Conservation (phyloP, 139 green algal genomes). For the Micromonas pusilla region DNA sequence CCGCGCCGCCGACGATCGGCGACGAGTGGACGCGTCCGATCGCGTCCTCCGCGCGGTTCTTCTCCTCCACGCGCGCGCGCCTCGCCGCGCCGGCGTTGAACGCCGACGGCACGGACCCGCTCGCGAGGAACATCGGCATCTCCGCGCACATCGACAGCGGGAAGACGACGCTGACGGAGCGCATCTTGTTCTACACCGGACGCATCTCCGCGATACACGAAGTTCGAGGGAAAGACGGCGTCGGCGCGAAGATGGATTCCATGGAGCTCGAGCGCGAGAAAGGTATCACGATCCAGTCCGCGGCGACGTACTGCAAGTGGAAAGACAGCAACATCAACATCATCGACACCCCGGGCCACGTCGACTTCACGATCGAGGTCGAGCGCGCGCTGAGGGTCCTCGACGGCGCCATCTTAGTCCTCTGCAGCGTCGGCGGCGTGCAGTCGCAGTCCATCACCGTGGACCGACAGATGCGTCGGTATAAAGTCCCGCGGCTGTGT, state of each 20-base stretch:
- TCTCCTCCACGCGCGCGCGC: neutral
- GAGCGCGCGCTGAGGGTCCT: slow-evolving; percentile 92
- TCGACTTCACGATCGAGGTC: slow-evolving; percentile 99
- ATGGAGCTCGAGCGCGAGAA: slow-evolving; percentile 99
- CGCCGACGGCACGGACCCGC: slow-evolving; percentile 39
- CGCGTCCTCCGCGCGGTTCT: no score
- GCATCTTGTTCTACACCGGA: slow-evolving; percentile 97
- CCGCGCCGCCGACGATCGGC: no score
- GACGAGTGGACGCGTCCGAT: no score
- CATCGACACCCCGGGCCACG: slow-evolving; percentile 78
- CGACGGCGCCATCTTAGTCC: slow-evolving; percentile 92
- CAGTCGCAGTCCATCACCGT: slow-evolving; percentile 93
- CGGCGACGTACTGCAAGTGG: slow-evolving; percentile 87
- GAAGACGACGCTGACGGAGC: slow-evolving; percentile 97
- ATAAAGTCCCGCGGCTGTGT: slow-evolving; percentile 78
- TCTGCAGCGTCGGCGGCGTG: slow-evolving; percentile 86
- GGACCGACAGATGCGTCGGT: slow-evolving; percentile 91
- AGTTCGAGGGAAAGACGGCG: slow-evolving; percentile 90
- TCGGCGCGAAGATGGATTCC: slow-evolving; percentile 96
- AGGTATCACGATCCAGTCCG: slow-evolving; percentile 98
- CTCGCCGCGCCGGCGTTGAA: no score
- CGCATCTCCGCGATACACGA: slow-evolving; percentile 95
- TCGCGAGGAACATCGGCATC: slow-evolving; percentile 75
- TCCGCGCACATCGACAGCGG: slow-evolving; percentile 94
- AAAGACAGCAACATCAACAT: slow-evolving; percentile 94